Evolutionary conservation across 345 rosid genomes (phyloP), one percentile per base, ranked within the genome.

Genomic region (Raphanus sativus): DNA sequence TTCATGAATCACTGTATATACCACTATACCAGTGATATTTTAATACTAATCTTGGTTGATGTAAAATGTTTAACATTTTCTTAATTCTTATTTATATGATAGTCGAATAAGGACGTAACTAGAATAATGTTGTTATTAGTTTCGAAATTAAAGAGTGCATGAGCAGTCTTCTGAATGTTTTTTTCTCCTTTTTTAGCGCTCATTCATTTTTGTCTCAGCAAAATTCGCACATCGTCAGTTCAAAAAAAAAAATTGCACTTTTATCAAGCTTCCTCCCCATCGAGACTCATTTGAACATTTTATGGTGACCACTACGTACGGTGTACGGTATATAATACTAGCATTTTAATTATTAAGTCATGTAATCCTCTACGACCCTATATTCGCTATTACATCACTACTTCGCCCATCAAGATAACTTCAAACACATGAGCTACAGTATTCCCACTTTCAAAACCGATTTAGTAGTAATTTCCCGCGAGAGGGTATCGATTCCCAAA

Each of bases 401-500:
- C 13, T 24, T 32, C 8, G 7, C 65, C 42, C 24, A 55, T 63
- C 5, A 56, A 56, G 9, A 38, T 29, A 75, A 56, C 65, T 58
- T 30, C 65, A 33, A 63, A 52, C 29, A 74, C n/a, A 28, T 28
- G 30, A 59, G 26, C 61, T 59, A 74, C 34, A 67, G 26, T 36
- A 67, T 67, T 75, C 67, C 7, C 26, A 42, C 67, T 15, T 67
- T 45, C 50, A 21, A 8, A 26, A 67, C 29, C 50, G 65, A 58
- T 42, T 67, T 60, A 17, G 59, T 58, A 58, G 45, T 67, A 58
- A 40, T 29, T 12, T 42, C 32, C 59, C 54, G 33, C 61, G 55
- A 60, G 50, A 60, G 12, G 2, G 58, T 36, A 69, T 62, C 52
- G 65, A 76, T 76, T 76, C 75, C 13, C 50, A 77, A 54, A 77